Evolutionary conservation across 805 yeast species (phyloP), one percentile per base, ranked within the genome.

Genomic region (Priceomyces haplophilus): DNA sequence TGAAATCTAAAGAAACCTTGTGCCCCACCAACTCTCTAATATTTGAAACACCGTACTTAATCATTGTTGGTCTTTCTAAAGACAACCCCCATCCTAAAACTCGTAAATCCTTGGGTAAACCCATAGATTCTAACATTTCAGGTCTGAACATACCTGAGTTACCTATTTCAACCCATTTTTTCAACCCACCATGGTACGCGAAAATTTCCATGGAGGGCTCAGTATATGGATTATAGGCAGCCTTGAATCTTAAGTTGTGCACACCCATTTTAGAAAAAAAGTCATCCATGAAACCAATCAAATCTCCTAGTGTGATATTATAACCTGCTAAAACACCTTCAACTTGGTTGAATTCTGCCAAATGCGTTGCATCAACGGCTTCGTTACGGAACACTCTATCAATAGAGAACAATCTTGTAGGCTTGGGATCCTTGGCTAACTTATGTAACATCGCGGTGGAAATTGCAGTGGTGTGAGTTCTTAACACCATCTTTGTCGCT

Each of bases 111-210:
- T 83, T 83, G 46, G 99, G 99, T 59, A 93, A 78, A 27, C 99
- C 99, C 98, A 93, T 91, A 35, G 96, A 73, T 72, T 89, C 97
- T 63, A 95, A 77, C 99, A 93, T 93, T 72, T 93, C 99, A 11
- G 99, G 99, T 72, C 99, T 83, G 78, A 93, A 93, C 96, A 93
- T 85, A 66, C 99, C 99, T 15, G 97, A 89, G 76, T 93, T 93
- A 67, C 99, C 99, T 59, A 93, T 91, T 75, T 93, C 99, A 49
- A 93, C 99, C 99, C 99, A 95, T 66, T 88, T 93, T 55, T 78
- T 83, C 57, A 93, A 78, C 39, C 97, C 97, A 55, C 81, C 83
- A 70, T 93, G 99, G 85, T 88, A 93, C 38, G 97, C 93, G 67
- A 85, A 93, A 53, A 93, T 93, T 74, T 93, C 99, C 80, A 93